These are phyloP conservation scores for Funneliformis geosporum DNA, from an alignment of 192 early-diverging fungal genomes.

Conservation along the genomic window DNA sequence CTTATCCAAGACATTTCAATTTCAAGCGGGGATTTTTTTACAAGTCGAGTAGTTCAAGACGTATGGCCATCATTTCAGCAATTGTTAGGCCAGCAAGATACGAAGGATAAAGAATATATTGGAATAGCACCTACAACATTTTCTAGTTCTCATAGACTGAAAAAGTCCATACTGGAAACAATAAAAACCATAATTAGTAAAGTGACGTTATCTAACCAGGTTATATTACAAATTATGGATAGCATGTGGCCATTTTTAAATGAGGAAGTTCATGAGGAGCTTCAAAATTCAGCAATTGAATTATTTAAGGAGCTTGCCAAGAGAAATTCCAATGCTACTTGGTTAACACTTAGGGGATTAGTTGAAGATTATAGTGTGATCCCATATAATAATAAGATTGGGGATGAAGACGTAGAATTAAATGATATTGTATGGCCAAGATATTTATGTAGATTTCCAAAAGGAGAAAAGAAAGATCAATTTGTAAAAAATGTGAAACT, in stretches of 20 bases:
- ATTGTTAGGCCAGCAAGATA: slow-evolving; percentile 28
- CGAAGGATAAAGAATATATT: slow-evolving; percentile 10
- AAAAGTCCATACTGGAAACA: slow-evolving; percentile 19
- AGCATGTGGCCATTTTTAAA: slow-evolving; percentile 10
- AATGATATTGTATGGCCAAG: slow-evolving; percentile 23
- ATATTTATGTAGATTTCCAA: slow-evolving; percentile 15
- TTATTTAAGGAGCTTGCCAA: slow-evolving; percentile 9
- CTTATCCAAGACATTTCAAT: slow-evolving; percentile 42
- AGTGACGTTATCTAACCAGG: slow-evolving; percentile 2
- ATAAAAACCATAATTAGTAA: not conserved
- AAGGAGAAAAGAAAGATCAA: slow-evolving; percentile 10
- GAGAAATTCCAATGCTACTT: slow-evolving; percentile 8
- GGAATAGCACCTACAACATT: not conserved
- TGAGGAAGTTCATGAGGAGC: slow-evolving; percentile 11
- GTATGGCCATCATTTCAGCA: slow-evolving; percentile 46
- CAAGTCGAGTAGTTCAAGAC: slow-evolving; percentile 38
- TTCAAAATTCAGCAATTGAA: slow-evolving; percentile 8
- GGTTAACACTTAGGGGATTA: slow-evolving; percentile 12
- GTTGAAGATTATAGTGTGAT: slow-evolving; percentile 1
- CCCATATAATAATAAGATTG: not conserved
- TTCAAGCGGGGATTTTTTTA: slow-evolving; percentile 43
- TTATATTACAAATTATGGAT: slow-evolving; percentile 24
- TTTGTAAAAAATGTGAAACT: not conserved
- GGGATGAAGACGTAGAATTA: not conserved
- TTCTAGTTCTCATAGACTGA: slow-evolving; percentile 11